Evolutionary conservation across 345 rosid species (phyloP), one percentile per base, ranked within the genome.

Genomic region (Boechera stricta): DNA sequence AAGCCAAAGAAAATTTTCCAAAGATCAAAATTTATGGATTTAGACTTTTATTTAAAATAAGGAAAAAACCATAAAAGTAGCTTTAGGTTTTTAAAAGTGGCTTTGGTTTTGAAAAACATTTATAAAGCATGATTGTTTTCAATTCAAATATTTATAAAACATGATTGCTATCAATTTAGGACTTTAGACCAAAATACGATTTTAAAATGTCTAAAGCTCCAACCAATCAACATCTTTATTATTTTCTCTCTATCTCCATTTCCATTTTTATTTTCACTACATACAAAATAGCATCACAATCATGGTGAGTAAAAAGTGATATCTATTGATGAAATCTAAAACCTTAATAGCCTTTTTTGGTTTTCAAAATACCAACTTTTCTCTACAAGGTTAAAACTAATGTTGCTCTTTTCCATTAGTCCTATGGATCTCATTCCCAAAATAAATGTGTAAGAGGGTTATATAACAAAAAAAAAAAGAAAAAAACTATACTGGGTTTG

Each of bases 271-370:
- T 16, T 55, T 55, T 42, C 64, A 41, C 64, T 58, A 58, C 10
- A 48, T 71, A 71, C 47, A 59, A 45, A 28, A 47, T 59, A 8
- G 24, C 72, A 67, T 67, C 21, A 38, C 11, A 16, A 49, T 51
- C 72, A 67, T 32, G 52, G 72, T 59, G 36, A 29, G 54, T 45
- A 15, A 45, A 45, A 60, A 64, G 52, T 69, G 38, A 44, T 12
- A 71, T 70, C 53, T 70, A 42, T 42, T 58, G 47, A 71, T 59
- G 57, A 59, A 59, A 13, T 5, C 1, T 71, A 21, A 60, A 47
- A 36, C 68, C 76, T n/a, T 72, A 59, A 26, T 7, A 51, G 3
- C 8, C 21, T 8, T 28, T 39, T 2, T 28, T 54, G 35, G 16
- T 54, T 53, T 53, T 9, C 5, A 21, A 21, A 8, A 21, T 1